phyloP scores from a whole-genome alignment of 805 yeast genomes.

The Maudiozyma saulgeensis region DNA sequence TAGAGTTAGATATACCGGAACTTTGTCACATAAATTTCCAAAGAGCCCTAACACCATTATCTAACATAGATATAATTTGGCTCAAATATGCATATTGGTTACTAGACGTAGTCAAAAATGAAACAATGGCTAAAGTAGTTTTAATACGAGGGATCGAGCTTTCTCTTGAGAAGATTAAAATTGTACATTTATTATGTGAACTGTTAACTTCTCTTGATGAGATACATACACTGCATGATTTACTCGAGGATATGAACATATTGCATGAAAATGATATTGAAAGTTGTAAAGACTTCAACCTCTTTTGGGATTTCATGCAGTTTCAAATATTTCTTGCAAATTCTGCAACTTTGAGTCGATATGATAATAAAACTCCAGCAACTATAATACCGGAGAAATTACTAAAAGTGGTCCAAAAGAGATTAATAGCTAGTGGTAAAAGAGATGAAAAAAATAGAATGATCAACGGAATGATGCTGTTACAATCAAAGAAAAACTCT shows the following conservation, averaged over 20 bases:
- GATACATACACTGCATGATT: slow-evolving; percentile 8
- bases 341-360: slow-evolving; percentile 11
- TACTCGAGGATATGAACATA: slow-evolving; percentile 8
- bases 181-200: slow-evolving; percentile 17
- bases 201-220: slow-evolving; percentile 16
- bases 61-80: slow-evolving; percentile 27
- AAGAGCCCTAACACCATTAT: slow-evolving; percentile 24
- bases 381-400: slow-evolving; percentile 5
- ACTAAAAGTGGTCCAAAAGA: slow-evolving; percentile 11
- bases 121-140: slow-evolving; percentile 17
- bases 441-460: slow-evolving; percentile 14
- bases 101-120: slow-evolving; percentile 14
- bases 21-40: slow-evolving; percentile 25
- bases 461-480: slow-evolving; percentile 14
- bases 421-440: slow-evolving; percentile 12
- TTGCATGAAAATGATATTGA: slow-evolving; percentile 14
- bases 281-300: slow-evolving; percentile 18
- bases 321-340: slow-evolving; percentile 15
- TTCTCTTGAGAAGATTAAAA: slow-evolving; percentile 16
- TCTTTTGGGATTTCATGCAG: slow-evolving; percentile 27
- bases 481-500: slow-evolving; percentile 19
- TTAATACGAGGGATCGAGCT: slow-evolving; percentile 14
- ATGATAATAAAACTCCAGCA: slow-evolving; percentile 4
- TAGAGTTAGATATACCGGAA: slow-evolving; percentile 12
- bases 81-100: slow-evolving; percentile 26